Conservation (phyloP, 2,329 filamentous ascomycete species). For the Botrytis sinoallii region DNA sequence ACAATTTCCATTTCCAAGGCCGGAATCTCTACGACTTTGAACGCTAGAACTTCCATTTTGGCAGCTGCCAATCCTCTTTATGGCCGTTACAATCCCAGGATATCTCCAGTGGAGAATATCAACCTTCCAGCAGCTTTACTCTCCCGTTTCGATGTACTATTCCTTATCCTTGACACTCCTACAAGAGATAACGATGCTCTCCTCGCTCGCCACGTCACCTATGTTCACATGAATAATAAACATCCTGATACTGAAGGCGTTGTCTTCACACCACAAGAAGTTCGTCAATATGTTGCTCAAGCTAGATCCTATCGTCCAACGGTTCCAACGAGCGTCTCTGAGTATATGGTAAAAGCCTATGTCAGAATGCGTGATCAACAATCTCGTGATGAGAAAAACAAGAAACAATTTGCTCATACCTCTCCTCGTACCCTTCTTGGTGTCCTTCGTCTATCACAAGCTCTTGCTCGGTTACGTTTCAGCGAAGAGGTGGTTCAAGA, state of each 20-base stretch:
- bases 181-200: slow-evolving; percentile 87
- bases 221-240: slow-evolving; percentile 94
- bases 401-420: slow-evolving; percentile 91
- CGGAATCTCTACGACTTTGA: slow-evolving; percentile 93
- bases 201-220: slow-evolving; percentile 90
- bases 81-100: slow-evolving; percentile 94
- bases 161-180: slow-evolving; percentile 93
- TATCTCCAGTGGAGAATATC: slow-evolving; percentile 98
- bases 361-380: slow-evolving; percentile 91
- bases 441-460: slow-evolving; percentile 88
- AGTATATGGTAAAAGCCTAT: slow-evolving; percentile 97
- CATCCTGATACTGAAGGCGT: slow-evolving; percentile 77
- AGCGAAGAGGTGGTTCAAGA: slow-evolving; percentile 79
- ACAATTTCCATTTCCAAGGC: slow-evolving; percentile 85
- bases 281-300: slow-evolving; percentile 92
- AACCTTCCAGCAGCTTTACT: slow-evolving; percentile 96
- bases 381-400: slow-evolving; percentile 83
- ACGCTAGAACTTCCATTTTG: slow-evolving; percentile 92
- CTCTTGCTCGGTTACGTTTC: slow-evolving; percentile 88
- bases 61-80: slow-evolving; percentile 97
- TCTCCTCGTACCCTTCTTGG: slow-evolving; percentile 91
- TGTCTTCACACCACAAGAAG: slow-evolving; percentile 90
- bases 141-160: slow-evolving; percentile 95
- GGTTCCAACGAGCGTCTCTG: slow-evolving; percentile 79
- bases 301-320: slow-evolving; percentile 85